A percentile compares a stretch with the other conserved stretches of the same genome.
Evolutionary conservation across 371 early-diverging fungal genomes (phyloP).

Genomic region (Mucor sp.): DNA sequence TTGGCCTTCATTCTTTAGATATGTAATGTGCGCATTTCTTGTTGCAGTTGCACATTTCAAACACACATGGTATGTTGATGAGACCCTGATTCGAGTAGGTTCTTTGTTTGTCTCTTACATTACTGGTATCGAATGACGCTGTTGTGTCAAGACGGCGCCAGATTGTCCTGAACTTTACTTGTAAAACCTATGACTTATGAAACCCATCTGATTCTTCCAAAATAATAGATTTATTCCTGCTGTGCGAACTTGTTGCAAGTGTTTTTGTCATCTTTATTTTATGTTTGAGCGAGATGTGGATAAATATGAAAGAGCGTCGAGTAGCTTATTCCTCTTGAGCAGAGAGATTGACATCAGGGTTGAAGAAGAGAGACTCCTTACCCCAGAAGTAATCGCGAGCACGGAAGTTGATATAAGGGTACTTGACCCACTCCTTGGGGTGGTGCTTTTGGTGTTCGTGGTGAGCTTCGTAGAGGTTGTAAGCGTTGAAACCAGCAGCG

Average conservation of each 20-base stretch:
- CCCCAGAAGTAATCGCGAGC: conserved; percentile 52
- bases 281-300: neutral
- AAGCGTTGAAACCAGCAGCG: conserved; percentile 46
- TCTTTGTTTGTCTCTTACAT: no score
- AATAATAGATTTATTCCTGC: neutral
- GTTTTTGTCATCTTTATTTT: conserved; percentile 2
- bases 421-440: conserved; percentile 45
- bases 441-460: conserved; percentile 46
- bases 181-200: neutral
- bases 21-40: neutral
- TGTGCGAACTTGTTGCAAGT: no score
- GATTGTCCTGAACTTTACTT: no score
- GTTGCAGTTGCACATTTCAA: neutral
- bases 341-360: conserved; percentile 52
- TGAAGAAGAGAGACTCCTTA: conserved; percentile 52
- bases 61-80: neutral
- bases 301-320: neutral
- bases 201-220: neutral
- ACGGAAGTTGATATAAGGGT: conserved; percentile 50
- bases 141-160: no score
- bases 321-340: conserved; percentile 23
- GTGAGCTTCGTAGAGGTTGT: conserved; percentile 44
- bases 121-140: no score
- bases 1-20: neutral
- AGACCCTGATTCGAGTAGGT: neutral